Percentiles rank a stretch among this genome's conserved stretches.
Evolutionary conservation across 352 stramenopile genomes (phyloP).

Genomic region (Pythium pectinolyticum): DNA sequence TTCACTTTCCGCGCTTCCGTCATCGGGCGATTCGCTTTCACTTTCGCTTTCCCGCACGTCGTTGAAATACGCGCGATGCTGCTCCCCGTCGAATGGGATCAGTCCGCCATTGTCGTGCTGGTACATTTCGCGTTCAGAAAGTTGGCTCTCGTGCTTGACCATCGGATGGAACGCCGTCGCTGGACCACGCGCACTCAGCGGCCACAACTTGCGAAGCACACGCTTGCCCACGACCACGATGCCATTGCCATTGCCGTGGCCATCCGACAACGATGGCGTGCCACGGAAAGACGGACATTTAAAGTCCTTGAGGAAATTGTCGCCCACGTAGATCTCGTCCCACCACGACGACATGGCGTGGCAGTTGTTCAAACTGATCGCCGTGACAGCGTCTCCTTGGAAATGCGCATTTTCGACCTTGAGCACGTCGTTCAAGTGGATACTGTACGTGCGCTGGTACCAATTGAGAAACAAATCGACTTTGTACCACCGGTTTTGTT

Average conservation of each 20-base stretch:
- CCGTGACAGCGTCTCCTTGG: slow-evolving; percentile 34
- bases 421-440: slow-evolving; percentile 91
- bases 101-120: slow-evolving; percentile 72
- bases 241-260: slow-evolving; percentile 27
- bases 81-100: slow-evolving; percentile 82
- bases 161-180: slow-evolving; percentile 65
- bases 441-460: slow-evolving; percentile 69
- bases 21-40: slow-evolving; percentile 37
- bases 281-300: slow-evolving; percentile 64
- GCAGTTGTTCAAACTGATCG: slow-evolving; percentile 81
- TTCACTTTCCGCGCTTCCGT: slow-evolving; percentile 46
- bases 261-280: background rate
- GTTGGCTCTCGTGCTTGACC: slow-evolving; percentile 82
- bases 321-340: slow-evolving; percentile 95
- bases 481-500: slow-evolving; percentile 92
- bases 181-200: slow-evolving; percentile 29
- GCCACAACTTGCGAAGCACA: slow-evolving; percentile 61
- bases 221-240: slow-evolving; percentile 48
- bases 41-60: slow-evolving; percentile 59
- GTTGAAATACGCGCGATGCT: slow-evolving; percentile 80
- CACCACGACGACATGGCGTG: slow-evolving; percentile 89
- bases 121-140: slow-evolving; percentile 82
- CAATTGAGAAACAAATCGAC: slow-evolving; percentile 93
- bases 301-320: slow-evolving; percentile 91
- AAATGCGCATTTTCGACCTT: slow-evolving; percentile 69